phyloP scores from a whole-genome alignment of 495 filamentous ascomycete genomes.

The Neurospora cerealis region DNA sequence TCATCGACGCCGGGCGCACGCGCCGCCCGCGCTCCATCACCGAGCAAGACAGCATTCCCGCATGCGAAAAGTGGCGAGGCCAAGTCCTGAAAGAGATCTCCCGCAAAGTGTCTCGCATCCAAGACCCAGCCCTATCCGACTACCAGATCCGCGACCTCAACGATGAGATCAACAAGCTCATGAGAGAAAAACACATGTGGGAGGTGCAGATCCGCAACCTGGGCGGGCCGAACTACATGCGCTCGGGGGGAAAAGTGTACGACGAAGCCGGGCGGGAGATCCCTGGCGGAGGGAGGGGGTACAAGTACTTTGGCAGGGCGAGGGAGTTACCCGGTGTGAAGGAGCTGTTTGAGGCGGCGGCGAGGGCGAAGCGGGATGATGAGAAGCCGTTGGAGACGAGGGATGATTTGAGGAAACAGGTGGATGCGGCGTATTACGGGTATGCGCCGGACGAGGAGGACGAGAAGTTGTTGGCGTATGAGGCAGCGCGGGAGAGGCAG shows the following conservation, averaged over 20 bases:
- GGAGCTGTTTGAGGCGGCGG: slow-evolving; percentile 81
- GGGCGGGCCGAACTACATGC: slow-evolving; percentile 96
- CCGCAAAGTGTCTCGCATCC: slow-evolving; percentile 91
- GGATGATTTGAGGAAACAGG: slow-evolving; percentile 64
- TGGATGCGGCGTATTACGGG: slow-evolving; percentile 93
- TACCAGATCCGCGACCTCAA: slow-evolving; percentile 97
- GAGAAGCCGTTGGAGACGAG: slow-evolving; percentile 50
- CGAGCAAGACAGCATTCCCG: slow-evolving; percentile 68
- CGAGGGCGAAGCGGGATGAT: slow-evolving; percentile 37
- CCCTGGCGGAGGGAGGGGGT: slow-evolving; percentile 79
- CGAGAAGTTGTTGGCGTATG: slow-evolving; percentile 71
- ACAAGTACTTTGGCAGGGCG: slow-evolving; percentile 78
- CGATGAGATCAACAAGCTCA: slow-evolving; percentile 98
- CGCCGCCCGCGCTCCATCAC: slow-evolving; percentile 86
- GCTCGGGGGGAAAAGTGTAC: slow-evolving; percentile 74
- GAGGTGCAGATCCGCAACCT: slow-evolving; percentile 90
- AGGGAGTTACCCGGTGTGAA: slow-evolving; percentile 90
- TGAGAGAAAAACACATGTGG: slow-evolving; percentile 98
- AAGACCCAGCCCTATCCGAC: slow-evolving; percentile 78
- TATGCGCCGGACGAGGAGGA: slow-evolving; percentile 94
- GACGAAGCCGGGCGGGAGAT: slow-evolving; percentile 92
- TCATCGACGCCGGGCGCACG: slow-evolving; percentile 85
- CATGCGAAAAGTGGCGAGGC: slow-evolving; percentile 95
- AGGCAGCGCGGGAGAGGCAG: slow-evolving; percentile 73
- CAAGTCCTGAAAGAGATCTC: slow-evolving; percentile 96